phyloP scores from a whole-genome alignment of 345 rosid species.

The Conringia planisiliqua region DNA sequence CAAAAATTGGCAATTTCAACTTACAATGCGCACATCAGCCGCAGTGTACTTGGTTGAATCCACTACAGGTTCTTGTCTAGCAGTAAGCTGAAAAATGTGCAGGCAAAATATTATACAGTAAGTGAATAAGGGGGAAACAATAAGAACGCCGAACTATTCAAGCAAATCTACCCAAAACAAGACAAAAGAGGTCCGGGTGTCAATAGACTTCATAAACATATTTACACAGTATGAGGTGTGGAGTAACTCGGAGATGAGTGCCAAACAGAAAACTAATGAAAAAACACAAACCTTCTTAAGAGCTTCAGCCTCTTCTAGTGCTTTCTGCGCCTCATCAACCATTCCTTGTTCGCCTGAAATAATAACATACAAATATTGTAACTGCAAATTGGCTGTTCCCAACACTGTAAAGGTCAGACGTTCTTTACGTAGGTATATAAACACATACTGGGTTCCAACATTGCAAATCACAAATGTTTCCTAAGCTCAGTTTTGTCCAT shows the following conservation, averaged over 20 bases:
- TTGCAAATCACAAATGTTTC: background rate
- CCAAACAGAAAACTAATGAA: background rate
- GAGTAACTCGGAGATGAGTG: background rate
- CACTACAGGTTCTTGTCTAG: constrained; percentile 67
- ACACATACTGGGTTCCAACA: background rate
- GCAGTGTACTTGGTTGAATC: constrained; percentile 92
- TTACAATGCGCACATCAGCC: constrained; percentile 95
- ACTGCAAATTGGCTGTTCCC: background rate
- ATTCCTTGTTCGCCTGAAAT: constrained; percentile 91
- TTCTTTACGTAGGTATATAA: background rate
- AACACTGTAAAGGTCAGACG: background rate
- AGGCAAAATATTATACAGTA: background rate
- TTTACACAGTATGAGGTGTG: background rate
- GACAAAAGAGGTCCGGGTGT: background rate
- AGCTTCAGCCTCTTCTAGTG: constrained; percentile 98
- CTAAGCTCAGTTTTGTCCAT: background rate
- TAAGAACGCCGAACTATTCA: background rate
- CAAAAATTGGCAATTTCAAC: background rate
- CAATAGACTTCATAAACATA: background rate
- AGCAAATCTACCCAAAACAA: background rate
- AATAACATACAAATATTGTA: background rate
- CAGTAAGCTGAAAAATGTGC: constrained; percentile 56
- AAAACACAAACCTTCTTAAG: constrained; percentile 75
- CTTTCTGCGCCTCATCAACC: constrained; percentile 99
- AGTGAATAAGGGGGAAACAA: background rate